phyloP scores from a whole-genome alignment of 2,329 filamentous ascomycete genomes.

The Pseudogymnoascus sp. region DNA sequence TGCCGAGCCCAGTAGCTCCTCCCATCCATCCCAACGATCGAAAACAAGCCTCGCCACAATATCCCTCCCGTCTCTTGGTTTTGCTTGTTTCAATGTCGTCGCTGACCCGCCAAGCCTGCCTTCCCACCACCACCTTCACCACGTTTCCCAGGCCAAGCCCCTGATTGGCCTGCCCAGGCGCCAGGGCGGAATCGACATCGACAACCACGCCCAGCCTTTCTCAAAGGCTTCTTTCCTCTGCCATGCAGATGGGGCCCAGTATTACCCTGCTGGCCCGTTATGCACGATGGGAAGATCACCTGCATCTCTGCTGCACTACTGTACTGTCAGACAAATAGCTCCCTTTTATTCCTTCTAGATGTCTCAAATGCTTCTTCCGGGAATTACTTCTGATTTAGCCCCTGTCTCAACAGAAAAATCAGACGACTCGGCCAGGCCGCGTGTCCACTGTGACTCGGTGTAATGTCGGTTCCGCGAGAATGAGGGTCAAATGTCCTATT shows the following conservation, averaged over 20 bases:
- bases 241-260: not conserved
- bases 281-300: not conserved
- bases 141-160: not conserved
- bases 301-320: not conserved
- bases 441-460: not conserved
- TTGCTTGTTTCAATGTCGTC: conserved; percentile 5
- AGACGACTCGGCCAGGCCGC: not conserved
- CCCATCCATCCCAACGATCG: not conserved
- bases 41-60: conserved; percentile 3
- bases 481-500: not conserved
- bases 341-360: not conserved
- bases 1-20: not conserved
- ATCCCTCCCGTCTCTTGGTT: not conserved
- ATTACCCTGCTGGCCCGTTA: not conserved
- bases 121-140: not conserved
- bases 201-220: not conserved
- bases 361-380: not conserved
- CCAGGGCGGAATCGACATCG: not conserved
- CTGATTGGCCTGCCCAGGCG: not conserved
- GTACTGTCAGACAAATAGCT: conserved; percentile 5
- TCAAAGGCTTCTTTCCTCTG: not conserved
- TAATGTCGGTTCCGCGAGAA: not conserved
- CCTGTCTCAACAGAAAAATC: not conserved
- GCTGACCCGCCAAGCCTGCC: not conserved
- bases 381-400: not conserved